Percentiles rank a stretch among this genome's conserved stretches.
Conservation (phyloP, 2,329 filamentous ascomycete species). For the Cordyceps tenuipes region DNA sequence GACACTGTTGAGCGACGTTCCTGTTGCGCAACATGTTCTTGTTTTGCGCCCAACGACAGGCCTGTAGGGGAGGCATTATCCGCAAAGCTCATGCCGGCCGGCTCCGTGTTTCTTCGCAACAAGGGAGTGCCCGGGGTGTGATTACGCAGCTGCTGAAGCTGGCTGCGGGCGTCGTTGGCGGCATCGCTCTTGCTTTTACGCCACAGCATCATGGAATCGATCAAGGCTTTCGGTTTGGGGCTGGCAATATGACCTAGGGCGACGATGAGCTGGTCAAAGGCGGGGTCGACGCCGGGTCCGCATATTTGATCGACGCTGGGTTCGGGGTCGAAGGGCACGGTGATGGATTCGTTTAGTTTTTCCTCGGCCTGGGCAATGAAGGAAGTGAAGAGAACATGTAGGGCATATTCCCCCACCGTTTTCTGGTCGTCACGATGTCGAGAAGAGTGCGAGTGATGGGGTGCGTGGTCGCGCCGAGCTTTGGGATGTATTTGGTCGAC, state of each 20-base stretch:
- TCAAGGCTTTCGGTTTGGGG: conserved; percentile 86
- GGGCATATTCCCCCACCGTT: conserved; percentile 94
- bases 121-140: conserved; percentile 40
- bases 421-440: conserved; percentile 68
- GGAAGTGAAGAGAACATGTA: conserved; percentile 94
- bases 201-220: conserved; percentile 98
- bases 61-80: conserved; percentile 27
- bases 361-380: conserved; percentile 97
- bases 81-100: conserved; percentile 38
- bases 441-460: conserved; percentile 70
- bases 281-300: conserved; percentile 76
- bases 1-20: conserved; percentile 90
- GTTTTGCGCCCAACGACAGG: conserved; percentile 40
- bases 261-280: conserved; percentile 88
- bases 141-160: conserved; percentile 45
- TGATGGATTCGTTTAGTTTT: conserved; percentile 84
- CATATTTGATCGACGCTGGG: conserved; percentile 83
- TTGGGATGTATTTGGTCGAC: conserved; percentile 57
- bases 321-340: conserved; percentile 69
- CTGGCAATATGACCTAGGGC: conserved; percentile 91
- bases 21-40: conserved; percentile 67
- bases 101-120: conserved; percentile 67
- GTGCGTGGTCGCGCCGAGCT: conserved; percentile 61
- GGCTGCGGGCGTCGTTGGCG: conserved; percentile 58
- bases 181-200: conserved; percentile 91